Conservation (phyloP, 2,329 filamentous ascomycete genomes). For the Colletotrichum paranaense region DNA sequence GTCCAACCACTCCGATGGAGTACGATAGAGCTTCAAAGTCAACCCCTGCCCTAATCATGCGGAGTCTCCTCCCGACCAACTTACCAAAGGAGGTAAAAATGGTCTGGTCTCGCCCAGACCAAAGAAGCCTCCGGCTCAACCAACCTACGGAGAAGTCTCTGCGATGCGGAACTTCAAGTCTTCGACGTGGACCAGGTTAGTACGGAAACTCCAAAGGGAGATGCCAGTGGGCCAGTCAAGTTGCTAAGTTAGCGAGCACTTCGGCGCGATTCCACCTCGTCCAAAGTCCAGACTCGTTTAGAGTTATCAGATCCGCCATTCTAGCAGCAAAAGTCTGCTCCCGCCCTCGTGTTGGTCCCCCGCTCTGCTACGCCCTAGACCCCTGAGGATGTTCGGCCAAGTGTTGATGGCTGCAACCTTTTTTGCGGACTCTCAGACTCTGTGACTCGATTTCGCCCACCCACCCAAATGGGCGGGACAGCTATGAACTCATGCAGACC, state of each 20-base stretch:
- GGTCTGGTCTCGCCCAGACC: neutral
- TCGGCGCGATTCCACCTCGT: neutral
- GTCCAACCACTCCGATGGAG: neutral
- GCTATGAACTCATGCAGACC: neutral
- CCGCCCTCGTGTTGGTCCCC: slow-evolving; percentile 5
- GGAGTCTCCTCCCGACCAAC: neutral
- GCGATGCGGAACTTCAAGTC: neutral
- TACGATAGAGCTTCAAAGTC: neutral
- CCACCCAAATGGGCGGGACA: slow-evolving; percentile 2
- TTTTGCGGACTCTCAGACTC: neutral
- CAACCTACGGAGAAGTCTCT: neutral
- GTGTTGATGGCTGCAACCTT: neutral
- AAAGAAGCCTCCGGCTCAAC: neutral
- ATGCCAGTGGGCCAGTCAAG: neutral
- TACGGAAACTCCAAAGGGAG: neutral
- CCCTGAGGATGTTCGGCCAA: slow-evolving; percentile 1
- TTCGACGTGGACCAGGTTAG: neutral
- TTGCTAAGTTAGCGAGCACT: neutral
- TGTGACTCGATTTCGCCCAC: neutral
- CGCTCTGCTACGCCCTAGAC: neutral
- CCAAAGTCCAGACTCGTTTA: slow-evolving; percentile 1
- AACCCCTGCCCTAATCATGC: neutral
- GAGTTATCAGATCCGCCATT: slow-evolving; percentile 33
- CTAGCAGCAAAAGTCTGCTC: neutral
- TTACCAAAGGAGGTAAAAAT: neutral